phyloP scores from a whole-genome alignment of 371 early-diverging fungal genomes.

The Lichtheimia corymbifera region DNA sequence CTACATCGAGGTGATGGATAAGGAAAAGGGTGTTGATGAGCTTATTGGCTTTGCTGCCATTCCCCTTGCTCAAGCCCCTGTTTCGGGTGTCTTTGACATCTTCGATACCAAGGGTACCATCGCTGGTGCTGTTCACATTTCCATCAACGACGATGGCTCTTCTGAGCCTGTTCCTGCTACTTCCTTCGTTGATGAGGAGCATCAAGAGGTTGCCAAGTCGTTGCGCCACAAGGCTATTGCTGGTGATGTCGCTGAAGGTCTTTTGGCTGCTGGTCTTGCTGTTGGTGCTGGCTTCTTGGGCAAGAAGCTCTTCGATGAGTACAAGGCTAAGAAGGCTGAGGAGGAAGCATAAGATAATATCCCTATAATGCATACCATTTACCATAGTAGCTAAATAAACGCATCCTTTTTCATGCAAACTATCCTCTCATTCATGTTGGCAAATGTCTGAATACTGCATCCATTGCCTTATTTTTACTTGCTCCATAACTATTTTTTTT shows the following conservation, averaged over 20 bases:
- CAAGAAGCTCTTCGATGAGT: slow-evolving; percentile 48
- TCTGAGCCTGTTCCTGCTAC: slow-evolving; percentile 38
- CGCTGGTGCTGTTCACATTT: slow-evolving; percentile 51
- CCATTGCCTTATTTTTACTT: no score
- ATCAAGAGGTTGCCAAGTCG: slow-evolving; percentile 47
- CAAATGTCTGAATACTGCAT: no score
- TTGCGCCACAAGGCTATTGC: slow-evolving; percentile 45
- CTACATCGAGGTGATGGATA: slow-evolving; percentile 57
- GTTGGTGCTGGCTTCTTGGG: slow-evolving; percentile 54
- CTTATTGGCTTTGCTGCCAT: slow-evolving; percentile 62
- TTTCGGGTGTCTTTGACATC: slow-evolving; percentile 54
- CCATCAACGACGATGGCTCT: slow-evolving; percentile 28
- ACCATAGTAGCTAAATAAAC: neutral
- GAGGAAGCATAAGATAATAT: slow-evolving; percentile 16
- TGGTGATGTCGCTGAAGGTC: slow-evolving; percentile 46
- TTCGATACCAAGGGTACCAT: slow-evolving; percentile 45
- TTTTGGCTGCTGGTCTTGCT: slow-evolving; percentile 47
- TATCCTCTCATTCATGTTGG: no score
- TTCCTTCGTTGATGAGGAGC: slow-evolving; percentile 46
- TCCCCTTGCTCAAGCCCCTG: slow-evolving; percentile 55
- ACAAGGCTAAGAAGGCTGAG: slow-evolving; percentile 30
- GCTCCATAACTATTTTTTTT: no score
- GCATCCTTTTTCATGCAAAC: no score
- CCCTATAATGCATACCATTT: slow-evolving; percentile 2
- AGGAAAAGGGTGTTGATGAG: slow-evolving; percentile 47